Conservation (phyloP, 202 grass and related monocot species). For the Saccharum hybrid region DNA sequence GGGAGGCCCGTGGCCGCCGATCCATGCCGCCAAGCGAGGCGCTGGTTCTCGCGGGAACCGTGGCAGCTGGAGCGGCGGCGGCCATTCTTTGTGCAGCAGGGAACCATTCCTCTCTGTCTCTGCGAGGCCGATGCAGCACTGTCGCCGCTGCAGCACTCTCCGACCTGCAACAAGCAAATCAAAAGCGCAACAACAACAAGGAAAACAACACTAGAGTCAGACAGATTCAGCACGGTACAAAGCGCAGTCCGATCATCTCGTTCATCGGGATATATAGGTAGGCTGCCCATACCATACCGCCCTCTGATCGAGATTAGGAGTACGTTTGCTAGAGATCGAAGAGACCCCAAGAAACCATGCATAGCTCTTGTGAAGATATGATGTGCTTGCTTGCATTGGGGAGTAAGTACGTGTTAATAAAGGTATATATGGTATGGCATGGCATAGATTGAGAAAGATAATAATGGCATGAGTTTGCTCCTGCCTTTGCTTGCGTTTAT, state of each 20-base stretch:
- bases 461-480: background rate
- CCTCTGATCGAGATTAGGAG: background rate
- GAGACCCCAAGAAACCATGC: background rate
- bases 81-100: conserved; percentile 18
- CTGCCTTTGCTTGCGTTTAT: conserved; percentile 69
- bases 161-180: conserved; percentile 18
- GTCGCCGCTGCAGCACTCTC: background rate
- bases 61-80: too few species aligned
- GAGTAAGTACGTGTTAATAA: background rate
- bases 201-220: background rate
- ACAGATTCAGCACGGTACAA: background rate
- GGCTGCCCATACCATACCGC: background rate
- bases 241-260: background rate
- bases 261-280: background rate
- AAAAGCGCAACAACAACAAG: background rate
- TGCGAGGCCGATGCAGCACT: conserved; percentile 1
- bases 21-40: background rate
- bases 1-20: conserved; percentile 7
- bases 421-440: background rate
- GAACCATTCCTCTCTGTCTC: background rate
- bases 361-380: background rate
- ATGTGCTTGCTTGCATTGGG: background rate
- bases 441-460: background rate
- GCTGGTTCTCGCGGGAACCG: background rate
- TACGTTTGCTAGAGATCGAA: background rate